Conservation (phyloP, 2,329 filamentous ascomycete genomes). For the Myotisia sp. region DNA sequence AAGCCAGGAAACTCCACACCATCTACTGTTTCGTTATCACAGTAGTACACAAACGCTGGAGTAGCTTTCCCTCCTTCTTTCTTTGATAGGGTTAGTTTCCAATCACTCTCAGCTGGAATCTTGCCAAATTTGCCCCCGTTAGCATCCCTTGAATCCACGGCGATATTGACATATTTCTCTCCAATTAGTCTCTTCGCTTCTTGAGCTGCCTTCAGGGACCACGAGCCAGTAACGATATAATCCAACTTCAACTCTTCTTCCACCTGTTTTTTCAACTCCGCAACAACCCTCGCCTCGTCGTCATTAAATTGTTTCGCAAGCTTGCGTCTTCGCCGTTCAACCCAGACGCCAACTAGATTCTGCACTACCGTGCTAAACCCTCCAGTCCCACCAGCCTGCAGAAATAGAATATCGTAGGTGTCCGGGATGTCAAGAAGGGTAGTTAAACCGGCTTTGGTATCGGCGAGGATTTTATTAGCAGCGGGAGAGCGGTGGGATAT, state of each 20-base stretch:
- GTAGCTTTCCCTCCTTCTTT: constrained; percentile 37
- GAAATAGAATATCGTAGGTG: constrained; percentile 76
- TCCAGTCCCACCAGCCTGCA: constrained; percentile 74
- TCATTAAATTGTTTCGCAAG: constrained; percentile 36
- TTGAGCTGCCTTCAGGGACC: constrained; percentile 77
- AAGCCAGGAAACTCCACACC: constrained; percentile 75
- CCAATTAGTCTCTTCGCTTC: constrained; percentile 70
- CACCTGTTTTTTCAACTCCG: constrained; percentile 49
- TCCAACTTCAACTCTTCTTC: constrained; percentile 63
- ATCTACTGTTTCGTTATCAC: constrained; percentile 80
- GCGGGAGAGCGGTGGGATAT: constrained; percentile 75
- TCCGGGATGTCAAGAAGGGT: constrained; percentile 67
- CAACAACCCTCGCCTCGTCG: constrained; percentile 43
- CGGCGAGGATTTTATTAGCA: constrained; percentile 63
- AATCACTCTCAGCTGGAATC: constrained; percentile 63
- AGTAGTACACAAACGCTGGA: constrained; percentile 65
- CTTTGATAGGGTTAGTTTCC: constrained; percentile 53
- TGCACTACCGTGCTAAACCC: constrained; percentile 74
- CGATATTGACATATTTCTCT: constrained; percentile 62
- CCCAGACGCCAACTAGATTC: constrained; percentile 73
- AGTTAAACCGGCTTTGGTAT: constrained; percentile 60
- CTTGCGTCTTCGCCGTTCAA: constrained; percentile 50
- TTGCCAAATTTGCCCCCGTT: constrained; percentile 73
- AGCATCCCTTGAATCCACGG: constrained; percentile 45
- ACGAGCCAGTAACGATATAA: constrained; percentile 80